Conservation (phyloP, 495 filamentous ascomycete species). For the Trypethelium eluteriae region DNA sequence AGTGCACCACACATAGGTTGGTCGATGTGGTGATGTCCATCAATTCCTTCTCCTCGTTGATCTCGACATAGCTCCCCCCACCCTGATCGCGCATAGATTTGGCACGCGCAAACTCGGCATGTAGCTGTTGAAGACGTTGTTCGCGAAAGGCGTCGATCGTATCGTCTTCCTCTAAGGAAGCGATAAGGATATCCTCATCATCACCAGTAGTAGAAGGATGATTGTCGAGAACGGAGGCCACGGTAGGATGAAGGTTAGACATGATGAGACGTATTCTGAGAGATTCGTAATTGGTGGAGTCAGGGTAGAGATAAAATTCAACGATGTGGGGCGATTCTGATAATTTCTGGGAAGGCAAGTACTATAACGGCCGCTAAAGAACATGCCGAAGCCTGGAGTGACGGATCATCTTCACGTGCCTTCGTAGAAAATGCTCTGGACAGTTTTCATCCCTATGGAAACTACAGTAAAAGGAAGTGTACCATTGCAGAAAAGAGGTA, state of each 20-base stretch:
- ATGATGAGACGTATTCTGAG: not conserved
- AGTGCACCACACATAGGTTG: slow-evolving; percentile 62
- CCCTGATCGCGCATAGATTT: slow-evolving; percentile 33
- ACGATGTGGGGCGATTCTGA: too few species aligned
- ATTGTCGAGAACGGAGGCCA: slow-evolving; percentile 34
- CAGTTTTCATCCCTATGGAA: too few species aligned
- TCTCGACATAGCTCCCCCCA: slow-evolving; percentile 48
- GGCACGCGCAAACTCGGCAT: slow-evolving; percentile 50
- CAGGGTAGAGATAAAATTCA: too few species aligned
- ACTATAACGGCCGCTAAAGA: not conserved
- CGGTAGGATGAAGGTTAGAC: slow-evolving; percentile 12
- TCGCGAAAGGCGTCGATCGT: slow-evolving; percentile 53
- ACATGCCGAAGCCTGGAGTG: not conserved
- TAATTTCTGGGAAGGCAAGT: too few species aligned
- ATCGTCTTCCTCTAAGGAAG: slow-evolving; percentile 62
- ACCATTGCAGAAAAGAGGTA: too few species aligned
- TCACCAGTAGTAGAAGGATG: slow-evolving; percentile 32
- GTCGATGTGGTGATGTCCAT: slow-evolving; percentile 63
- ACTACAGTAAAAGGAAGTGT: too few species aligned
- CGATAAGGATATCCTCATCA: slow-evolving; percentile 67
- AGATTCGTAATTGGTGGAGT: too few species aligned
- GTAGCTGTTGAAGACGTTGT: slow-evolving; percentile 62
- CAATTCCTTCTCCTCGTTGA: slow-evolving; percentile 56
- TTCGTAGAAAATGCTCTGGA: not conserved
- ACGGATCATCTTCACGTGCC: not conserved